Conservation (phyloP, 176 grass and related monocot species). For the Chloris gayana region DNA sequence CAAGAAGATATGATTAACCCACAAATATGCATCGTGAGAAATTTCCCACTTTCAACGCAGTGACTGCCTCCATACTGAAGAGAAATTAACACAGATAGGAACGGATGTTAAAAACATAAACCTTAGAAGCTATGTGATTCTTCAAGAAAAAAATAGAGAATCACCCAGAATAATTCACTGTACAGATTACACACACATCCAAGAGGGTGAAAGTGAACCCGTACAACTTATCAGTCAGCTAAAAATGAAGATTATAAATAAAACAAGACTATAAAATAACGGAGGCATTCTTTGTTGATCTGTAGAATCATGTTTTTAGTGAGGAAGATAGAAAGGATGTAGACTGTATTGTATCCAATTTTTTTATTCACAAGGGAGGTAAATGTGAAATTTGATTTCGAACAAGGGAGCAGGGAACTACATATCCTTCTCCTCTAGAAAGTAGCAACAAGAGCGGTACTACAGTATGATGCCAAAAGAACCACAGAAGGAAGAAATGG, state of each 20-base stretch:
- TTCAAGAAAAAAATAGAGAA: slow-evolving; percentile 11
- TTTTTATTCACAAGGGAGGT: slow-evolving; percentile 16
- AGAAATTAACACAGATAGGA: background rate
- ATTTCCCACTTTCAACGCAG: background rate
- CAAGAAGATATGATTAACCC: slow-evolving; percentile 9
- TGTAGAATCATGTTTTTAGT: slow-evolving; percentile 10
- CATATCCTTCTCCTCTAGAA: slow-evolving; percentile 14
- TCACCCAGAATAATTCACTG: slow-evolving; percentile 8
- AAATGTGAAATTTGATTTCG: background rate
- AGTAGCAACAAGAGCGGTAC: slow-evolving; percentile 21
- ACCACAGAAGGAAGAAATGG: background rate
- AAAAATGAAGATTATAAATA: background rate
- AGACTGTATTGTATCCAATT: background rate
- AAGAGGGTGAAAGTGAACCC: slow-evolving; percentile 3
- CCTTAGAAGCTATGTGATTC: slow-evolving; percentile 1
- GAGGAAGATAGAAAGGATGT: background rate
- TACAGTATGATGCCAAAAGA: background rate
- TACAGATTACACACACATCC: slow-evolving; percentile 10
- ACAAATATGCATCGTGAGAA: background rate
- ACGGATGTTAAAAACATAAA: background rate
- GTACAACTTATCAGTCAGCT: slow-evolving; percentile 18
- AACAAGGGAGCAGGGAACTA: background rate
- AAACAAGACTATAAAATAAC: slow-evolving; percentile 9
- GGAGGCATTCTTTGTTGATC: slow-evolving; percentile 26
- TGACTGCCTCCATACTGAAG: slow-evolving; percentile 1